phyloP scores from a whole-genome alignment of 176 grass and related monocot genomes.

The Carex pumila region DNA sequence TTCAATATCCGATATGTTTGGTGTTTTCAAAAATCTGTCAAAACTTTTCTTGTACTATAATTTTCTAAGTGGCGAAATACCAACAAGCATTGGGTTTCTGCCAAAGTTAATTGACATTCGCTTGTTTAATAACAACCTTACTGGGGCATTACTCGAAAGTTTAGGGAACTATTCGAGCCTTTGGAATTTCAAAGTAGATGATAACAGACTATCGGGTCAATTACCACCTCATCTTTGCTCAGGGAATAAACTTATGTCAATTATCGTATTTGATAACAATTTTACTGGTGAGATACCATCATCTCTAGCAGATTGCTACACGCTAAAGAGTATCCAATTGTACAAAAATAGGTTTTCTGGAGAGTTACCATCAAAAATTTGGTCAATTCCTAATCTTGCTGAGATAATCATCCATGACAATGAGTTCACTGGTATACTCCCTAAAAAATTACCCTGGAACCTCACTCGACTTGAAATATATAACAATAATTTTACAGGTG shows the following conservation, averaged over 20 bases:
- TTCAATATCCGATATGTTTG: constrained; percentile 33
- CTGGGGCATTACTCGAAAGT: constrained; percentile 42
- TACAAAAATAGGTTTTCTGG: constrained; percentile 56
- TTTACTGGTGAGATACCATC: constrained; percentile 40
- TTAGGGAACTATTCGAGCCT: constrained; percentile 61
- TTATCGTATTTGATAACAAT: no score
- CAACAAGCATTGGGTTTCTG: constrained; percentile 39
- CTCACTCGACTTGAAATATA: constrained; percentile 47
- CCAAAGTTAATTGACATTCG: constrained; percentile 27
- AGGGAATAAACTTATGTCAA: constrained; percentile 8
- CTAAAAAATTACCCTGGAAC: constrained; percentile 19
- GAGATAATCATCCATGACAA: constrained; percentile 54
- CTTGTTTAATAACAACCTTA: constrained; percentile 45
- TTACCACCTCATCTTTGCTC: constrained; percentile 44
- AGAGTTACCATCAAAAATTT: constrained; percentile 39
- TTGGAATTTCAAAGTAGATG: constrained; percentile 35
- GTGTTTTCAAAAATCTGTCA: constrained; percentile 30
- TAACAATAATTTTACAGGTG: constrained; percentile 50
- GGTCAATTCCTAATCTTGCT: constrained; percentile 32
- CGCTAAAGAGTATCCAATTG: constrained; percentile 38
- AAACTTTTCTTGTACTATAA: constrained; percentile 42
- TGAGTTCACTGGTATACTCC: constrained; percentile 42
- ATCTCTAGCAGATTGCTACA: constrained; percentile 18
- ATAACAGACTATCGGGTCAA: constrained; percentile 43
- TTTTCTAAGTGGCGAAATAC: constrained; percentile 43